Percentiles rank a stretch among this genome's conserved stretches.
phyloP scores from a whole-genome alignment of 805 yeast genomes.

The Hanseniaspora singularis region DNA sequence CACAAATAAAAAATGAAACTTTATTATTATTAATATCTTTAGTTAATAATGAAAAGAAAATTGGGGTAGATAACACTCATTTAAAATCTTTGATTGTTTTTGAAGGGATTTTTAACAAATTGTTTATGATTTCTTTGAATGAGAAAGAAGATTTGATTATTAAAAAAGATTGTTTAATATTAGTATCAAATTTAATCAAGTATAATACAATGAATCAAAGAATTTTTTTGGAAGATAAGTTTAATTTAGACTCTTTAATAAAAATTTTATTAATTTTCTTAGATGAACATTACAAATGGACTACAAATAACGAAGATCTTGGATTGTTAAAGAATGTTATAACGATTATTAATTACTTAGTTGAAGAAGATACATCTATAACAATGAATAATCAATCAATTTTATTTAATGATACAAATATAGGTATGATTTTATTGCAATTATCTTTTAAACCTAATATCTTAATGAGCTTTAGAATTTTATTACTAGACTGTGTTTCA shows the following conservation, averaged over 20 bases:
- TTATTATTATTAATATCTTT: constrained; percentile 72
- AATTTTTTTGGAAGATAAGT: constrained; percentile 61
- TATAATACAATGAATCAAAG: constrained; percentile 87
- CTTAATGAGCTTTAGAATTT: constrained; percentile 53
- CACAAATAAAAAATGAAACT: constrained; percentile 82
- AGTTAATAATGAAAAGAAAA: constrained; percentile 39
- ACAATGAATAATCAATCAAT: constrained; percentile 49
- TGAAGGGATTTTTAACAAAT: constrained; percentile 76
- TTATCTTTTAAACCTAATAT: constrained; percentile 57
- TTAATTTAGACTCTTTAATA: constrained; percentile 43
- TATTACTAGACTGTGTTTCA: constrained; percentile 63
- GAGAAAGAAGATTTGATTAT: constrained; percentile 86
- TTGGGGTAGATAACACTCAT: constrained; percentile 41
- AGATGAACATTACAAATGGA: constrained; percentile 24
- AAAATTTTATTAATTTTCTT: constrained; percentile 62
- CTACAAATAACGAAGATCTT: constrained; percentile 31
- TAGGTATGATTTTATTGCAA: constrained; percentile 53
- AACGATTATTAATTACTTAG: constrained; percentile 62
- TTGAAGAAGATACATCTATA: constrained; percentile 58
- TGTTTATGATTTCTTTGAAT: constrained; percentile 66
- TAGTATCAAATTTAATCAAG: constrained; percentile 58
- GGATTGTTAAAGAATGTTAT: constrained; percentile 51
- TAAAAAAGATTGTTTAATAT: constrained; percentile 64
- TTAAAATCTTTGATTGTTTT: constrained; percentile 89
- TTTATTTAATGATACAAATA: constrained; percentile 42